Evolutionary conservation across 148 eudicot species (phyloP), one percentile per base, ranked within the genome.

Genomic region (Salicornia ramosissima): DNA sequence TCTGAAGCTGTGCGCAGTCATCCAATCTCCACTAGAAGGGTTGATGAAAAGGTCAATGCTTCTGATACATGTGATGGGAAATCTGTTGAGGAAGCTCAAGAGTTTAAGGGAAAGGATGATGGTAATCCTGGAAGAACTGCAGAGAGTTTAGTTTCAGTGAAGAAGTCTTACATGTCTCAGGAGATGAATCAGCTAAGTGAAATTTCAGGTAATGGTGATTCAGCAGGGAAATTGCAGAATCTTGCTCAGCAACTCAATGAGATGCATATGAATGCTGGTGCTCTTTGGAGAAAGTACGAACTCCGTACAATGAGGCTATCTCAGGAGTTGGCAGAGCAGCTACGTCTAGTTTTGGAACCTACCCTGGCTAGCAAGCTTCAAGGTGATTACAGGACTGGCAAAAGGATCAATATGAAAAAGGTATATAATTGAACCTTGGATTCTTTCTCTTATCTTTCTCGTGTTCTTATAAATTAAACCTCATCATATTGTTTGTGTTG

Each of bases 391-490:
- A 86, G 80, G 75, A 95, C 99, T 65, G 99, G 99, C 64, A 95
- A 95, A 82, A 83, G 99, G 81, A 95, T 95, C 75, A 95, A 95
- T 80, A 95, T 95, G 97, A 95, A 91, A 75, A 91, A 91, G 88
- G 99, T 94, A 83, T 67, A 64, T 36, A 31, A 16, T 61, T 25
- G 36, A 22, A 24, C 39, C 47, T 28, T 19, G 1, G 2, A 51
- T 43, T 26, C 29, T 50, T 30, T 4, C 4, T 26, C 11, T 25
- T 36, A 6, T 31, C 31, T 40, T 47, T 33, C 57, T 40, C 16
- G 14, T 30, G 33, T 18, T 15, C 10, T 51, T 29, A 34, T 70
- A 40, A 18, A 46, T 13, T 40, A 26, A 64, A 36, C 33, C 28
- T 73, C 21, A 25, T 75, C 1, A 39, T 69, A n/a, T 60, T 52